Evolutionary conservation across 495 filamentous ascomycete species (phyloP).

Genomic region (Cercophora sp.): DNA sequence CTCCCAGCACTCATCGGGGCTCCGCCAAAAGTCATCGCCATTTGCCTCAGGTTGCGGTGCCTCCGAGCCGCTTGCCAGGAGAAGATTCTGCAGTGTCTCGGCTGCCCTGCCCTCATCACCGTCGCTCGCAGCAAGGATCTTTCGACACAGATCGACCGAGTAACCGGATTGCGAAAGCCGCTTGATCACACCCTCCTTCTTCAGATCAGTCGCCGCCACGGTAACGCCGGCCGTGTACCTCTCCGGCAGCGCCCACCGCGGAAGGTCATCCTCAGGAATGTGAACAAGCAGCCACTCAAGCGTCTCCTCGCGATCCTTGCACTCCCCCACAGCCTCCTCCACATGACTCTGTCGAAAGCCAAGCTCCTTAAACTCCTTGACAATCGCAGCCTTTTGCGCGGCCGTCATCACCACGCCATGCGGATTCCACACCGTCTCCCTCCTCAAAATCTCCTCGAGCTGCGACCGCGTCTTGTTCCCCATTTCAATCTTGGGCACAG

Average conservation of each 20-base stretch:
- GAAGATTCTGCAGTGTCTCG: conserved; percentile 66
- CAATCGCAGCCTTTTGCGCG: conserved; percentile 52
- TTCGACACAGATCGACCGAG: conserved; percentile 73
- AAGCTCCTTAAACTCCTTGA: conserved; percentile 68
- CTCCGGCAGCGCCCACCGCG: conserved; percentile 84
- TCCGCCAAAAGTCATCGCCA: conserved; percentile 37
- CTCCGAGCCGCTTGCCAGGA: conserved; percentile 47
- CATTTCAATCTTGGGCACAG: conserved; percentile 88
- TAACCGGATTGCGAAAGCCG: conserved; percentile 81
- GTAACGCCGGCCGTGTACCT: conserved; percentile 83
- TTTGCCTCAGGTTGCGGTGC: conserved; percentile 13
- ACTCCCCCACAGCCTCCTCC: conserved; percentile 80
- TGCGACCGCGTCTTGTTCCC: conserved; percentile 68
- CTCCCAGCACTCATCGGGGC: conserved; percentile 62
- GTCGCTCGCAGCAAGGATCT: conserved; percentile 59
- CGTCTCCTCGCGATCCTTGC: conserved; percentile 89
- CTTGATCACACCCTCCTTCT: conserved; percentile 73
- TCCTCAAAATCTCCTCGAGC: conserved; percentile 72
- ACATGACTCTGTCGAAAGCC: conserved; percentile 85
- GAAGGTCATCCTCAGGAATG: conserved; percentile 93
- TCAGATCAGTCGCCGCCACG: conserved; percentile 73
- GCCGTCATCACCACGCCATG: conserved; percentile 60
- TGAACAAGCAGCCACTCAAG: conserved; percentile 91
- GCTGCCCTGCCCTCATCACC: conserved; percentile 79
- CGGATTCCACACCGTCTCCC: conserved; percentile 82